A percentile compares a stretch with the other conserved stretches of the same genome.
phyloP scores from a whole-genome alignment of 2,329 filamentous ascomycete species.

The Chrysoporthe cubensis region DNA sequence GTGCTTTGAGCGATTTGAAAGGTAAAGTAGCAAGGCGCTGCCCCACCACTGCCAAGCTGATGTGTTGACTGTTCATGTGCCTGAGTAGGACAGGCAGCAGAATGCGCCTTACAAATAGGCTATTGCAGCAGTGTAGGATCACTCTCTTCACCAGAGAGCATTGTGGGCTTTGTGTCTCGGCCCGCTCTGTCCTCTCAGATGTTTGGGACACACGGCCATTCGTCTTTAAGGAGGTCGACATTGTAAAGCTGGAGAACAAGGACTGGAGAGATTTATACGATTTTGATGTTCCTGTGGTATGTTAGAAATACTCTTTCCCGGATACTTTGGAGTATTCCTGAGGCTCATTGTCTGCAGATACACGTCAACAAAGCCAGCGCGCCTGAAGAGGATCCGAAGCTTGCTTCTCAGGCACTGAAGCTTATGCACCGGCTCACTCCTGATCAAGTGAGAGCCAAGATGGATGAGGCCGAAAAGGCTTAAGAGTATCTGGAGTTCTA shows the following conservation, averaged over 20 bases:
- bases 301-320: slow-evolving; percentile 32
- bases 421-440: slow-evolving; percentile 78
- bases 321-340: neutral
- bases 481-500: slow-evolving; percentile 19
- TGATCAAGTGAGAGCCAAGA: slow-evolving; percentile 67
- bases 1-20: neutral
- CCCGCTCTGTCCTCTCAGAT: slow-evolving; percentile 68
- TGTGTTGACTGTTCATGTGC: neutral
- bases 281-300: slow-evolving; percentile 80
- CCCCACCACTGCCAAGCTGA: neutral
- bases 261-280: slow-evolving; percentile 76
- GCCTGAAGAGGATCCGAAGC: slow-evolving; percentile 55
- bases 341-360: slow-evolving; percentile 46
- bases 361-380: slow-evolving; percentile 63
- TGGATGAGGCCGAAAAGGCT: slow-evolving; percentile 61
- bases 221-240: slow-evolving; percentile 69
- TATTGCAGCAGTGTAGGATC: slow-evolving; percentile 63
- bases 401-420: slow-evolving; percentile 65
- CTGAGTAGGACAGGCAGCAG: neutral
- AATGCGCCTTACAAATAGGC: slow-evolving; percentile 57
- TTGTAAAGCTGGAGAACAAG: slow-evolving; percentile 65
- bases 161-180: slow-evolving; percentile 72
- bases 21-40: neutral
- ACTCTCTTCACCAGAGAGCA: slow-evolving; percentile 76
- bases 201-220: slow-evolving; percentile 72